Percentiles rank a stretch among this genome's conserved stretches.
Conservation (phyloP, 495 filamentous ascomycete species). For the Schizothecium vesticola region DNA sequence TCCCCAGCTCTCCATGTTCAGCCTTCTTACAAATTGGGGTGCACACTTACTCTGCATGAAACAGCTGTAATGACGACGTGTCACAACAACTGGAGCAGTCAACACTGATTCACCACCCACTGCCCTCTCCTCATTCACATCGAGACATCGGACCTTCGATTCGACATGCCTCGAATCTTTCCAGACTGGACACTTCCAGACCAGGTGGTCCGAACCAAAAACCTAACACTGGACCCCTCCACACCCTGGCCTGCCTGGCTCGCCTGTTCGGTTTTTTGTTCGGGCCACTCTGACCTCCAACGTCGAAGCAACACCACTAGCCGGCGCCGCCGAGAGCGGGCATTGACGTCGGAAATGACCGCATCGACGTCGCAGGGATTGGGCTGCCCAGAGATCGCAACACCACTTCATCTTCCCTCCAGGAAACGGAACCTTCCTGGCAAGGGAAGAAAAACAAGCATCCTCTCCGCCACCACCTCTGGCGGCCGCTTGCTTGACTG, state of each 20-base stretch:
- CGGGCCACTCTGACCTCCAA: too few species aligned
- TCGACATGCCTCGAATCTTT: background rate
- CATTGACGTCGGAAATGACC: constrained; percentile 36
- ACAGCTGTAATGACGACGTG: constrained; percentile 19
- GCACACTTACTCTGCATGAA: constrained; percentile 18
- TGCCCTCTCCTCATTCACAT: background rate
- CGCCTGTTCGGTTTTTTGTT: too few species aligned
- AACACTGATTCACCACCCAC: background rate
- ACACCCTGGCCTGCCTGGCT: too few species aligned
- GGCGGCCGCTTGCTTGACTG: background rate
- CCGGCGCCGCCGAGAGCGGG: constrained; percentile 8
- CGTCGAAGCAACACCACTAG: background rate
- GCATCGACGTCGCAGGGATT: constrained; percentile 23
- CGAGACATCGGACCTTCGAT: background rate
- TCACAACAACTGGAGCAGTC: constrained; percentile 7
- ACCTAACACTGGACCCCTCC: too few species aligned
- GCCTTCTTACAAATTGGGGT: background rate
- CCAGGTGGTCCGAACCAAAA: too few species aligned
- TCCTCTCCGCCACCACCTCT: background rate
- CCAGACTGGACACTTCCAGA: background rate
- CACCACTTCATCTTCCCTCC: background rate
- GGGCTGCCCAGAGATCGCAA: background rate
- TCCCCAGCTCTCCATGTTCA: background rate
- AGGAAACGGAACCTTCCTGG: too few species aligned
- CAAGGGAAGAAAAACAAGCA: too few species aligned